Evolutionary conservation across 2,329 filamentous ascomycete species (phyloP).

Genomic region (Cladosporium sphaerospermum): DNA sequence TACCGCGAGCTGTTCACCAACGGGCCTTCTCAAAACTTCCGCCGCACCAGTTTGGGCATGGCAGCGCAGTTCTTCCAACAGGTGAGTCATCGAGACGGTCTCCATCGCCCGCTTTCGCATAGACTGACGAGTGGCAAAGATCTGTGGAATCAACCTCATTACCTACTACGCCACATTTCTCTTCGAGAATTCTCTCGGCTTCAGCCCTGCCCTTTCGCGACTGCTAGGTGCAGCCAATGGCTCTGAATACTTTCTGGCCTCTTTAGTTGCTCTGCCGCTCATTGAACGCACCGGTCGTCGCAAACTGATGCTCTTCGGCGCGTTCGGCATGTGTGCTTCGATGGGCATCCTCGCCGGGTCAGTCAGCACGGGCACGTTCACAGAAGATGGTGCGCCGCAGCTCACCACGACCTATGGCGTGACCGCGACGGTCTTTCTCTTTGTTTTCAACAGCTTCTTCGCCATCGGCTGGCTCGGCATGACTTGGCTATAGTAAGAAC

Average conservation of each 20-base stretch:
- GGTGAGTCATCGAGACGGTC: not conserved
- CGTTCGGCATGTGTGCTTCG: constrained; percentile 28
- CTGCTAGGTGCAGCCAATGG: constrained; percentile 21
- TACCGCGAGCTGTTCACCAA: not conserved
- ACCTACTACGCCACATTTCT: constrained; percentile 11
- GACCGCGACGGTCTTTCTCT: constrained; percentile 25
- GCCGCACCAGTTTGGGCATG: constrained; percentile 1
- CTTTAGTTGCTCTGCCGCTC: constrained; percentile 34
- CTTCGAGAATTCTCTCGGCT: constrained; percentile 16
- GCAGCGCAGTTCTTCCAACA: constrained; percentile 9
- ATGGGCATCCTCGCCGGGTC: constrained; percentile 19
- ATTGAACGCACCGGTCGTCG: constrained; percentile 47
- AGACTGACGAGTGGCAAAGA: not conserved
- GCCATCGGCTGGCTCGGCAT: constrained; percentile 21
- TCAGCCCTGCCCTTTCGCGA: constrained; percentile 15
- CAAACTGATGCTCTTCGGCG: constrained; percentile 64
- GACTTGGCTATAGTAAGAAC: constrained; percentile 14
- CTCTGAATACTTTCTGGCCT: constrained; percentile 23
- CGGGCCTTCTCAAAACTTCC: constrained; percentile 1
- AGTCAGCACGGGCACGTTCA: constrained; percentile 14
- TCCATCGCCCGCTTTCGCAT: not conserved
- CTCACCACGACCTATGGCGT: constrained; percentile 2
- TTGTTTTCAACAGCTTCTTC: constrained; percentile 26
- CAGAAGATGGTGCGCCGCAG: constrained; percentile 13
- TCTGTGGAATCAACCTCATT: constrained; percentile 3